Conservation (phyloP, 108 stramenopile species). For the Cyclotella kingstonii region DNA sequence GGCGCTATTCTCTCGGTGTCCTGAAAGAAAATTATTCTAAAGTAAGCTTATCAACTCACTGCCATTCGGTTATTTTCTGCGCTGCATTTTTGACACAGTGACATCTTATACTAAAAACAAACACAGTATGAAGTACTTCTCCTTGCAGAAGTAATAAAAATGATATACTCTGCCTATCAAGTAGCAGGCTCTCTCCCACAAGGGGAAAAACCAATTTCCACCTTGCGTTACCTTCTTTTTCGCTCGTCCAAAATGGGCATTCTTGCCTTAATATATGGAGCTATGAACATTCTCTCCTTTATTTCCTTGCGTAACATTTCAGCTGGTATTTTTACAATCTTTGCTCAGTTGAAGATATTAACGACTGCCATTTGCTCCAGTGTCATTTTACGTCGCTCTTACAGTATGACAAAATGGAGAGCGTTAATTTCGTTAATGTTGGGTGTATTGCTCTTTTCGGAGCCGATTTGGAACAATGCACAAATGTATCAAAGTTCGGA, state of each 20-base stretch:
- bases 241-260: constrained; percentile 85
- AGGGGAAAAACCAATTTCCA: constrained; percentile 18
- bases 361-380: constrained; percentile 90
- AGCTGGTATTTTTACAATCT: constrained; percentile 90
- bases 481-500: constrained; percentile 38
- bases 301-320: constrained; percentile 84
- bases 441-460: constrained; percentile 84
- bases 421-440: constrained; percentile 85
- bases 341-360: constrained; percentile 91
- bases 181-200: constrained; percentile 40
- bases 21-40: constrained; percentile 82
- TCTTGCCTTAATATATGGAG: constrained; percentile 84
- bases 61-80: background rate
- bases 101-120: constrained; percentile 3
- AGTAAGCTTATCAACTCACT: constrained; percentile 45
- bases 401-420: constrained; percentile 89
- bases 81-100: background rate
- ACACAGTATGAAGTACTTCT: constrained; percentile 75
- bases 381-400: constrained; percentile 64
- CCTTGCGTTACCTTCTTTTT: constrained; percentile 53
- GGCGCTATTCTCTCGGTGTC: constrained; percentile 83
- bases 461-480: constrained; percentile 69
- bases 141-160: constrained; percentile 77
- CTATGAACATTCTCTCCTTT: constrained; percentile 92
- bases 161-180: constrained; percentile 64